These are phyloP conservation scores for Hygrocybe coccinea DNA, from an alignment of 768 basidiomycete species.

Conservation along the genomic window DNA sequence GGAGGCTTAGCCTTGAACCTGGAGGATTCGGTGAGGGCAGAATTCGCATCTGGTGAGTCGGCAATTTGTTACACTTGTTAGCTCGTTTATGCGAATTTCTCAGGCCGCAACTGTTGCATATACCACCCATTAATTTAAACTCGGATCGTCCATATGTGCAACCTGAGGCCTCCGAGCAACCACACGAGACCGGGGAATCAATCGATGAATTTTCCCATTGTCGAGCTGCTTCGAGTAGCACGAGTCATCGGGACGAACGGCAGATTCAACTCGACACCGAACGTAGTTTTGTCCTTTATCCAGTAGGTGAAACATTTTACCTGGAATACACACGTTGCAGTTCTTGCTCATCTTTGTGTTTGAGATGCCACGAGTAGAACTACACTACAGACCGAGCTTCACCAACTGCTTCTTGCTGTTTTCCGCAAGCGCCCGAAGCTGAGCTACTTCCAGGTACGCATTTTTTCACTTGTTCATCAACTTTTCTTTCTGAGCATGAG, in stretches of 20 bases:
- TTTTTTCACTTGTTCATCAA: not conserved
- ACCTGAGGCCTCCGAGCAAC: not conserved
- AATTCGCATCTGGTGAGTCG: slow-evolving; percentile 38
- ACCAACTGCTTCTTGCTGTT: slow-evolving; percentile 67
- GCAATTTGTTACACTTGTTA: not conserved
- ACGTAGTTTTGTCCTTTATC: slow-evolving; percentile 90
- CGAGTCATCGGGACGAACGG: slow-evolving; percentile 68
- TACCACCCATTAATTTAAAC: not conserved
- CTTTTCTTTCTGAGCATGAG: not conserved
- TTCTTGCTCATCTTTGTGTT: not conserved
- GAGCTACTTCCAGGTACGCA: slow-evolving; percentile 73
- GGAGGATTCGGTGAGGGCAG: slow-evolving; percentile 46
- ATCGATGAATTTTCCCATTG: not conserved
- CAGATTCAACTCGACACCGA: slow-evolving; percentile 89
- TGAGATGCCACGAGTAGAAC: slow-evolving; percentile 38
- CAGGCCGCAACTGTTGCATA: slow-evolving; percentile 19
- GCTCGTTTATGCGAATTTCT: not conserved
- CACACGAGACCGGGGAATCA: not conserved
- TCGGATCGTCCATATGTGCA: not conserved
- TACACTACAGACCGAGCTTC: slow-evolving; percentile 57
- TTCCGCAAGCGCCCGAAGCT: slow-evolving; percentile 70
- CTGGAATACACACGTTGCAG: not conserved
- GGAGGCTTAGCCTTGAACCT: slow-evolving; percentile 38
- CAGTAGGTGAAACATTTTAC: slow-evolving; percentile 58
- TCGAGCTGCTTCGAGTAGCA: slow-evolving; percentile 5